These are phyloP conservation scores for Fusarium graminum DNA, from an alignment of 2,329 filamentous ascomycete genomes.

Conservation along the genomic window DNA sequence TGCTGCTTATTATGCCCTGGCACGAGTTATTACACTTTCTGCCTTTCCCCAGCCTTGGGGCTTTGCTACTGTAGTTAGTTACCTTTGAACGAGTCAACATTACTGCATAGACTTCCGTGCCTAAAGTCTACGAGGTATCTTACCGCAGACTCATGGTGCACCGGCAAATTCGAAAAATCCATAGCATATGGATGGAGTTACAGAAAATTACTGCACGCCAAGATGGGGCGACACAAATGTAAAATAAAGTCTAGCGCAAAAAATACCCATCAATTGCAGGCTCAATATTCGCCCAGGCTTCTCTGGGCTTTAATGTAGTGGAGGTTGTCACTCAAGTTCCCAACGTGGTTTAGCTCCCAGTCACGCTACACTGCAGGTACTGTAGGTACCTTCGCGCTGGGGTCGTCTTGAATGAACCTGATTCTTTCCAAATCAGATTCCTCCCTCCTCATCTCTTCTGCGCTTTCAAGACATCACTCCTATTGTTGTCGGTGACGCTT, in stretches of 20 bases:
- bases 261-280: conserved; percentile 7
- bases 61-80: neutral
- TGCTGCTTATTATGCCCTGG: neutral
- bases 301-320: conserved; percentile 18
- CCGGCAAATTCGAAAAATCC: neutral
- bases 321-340: conserved; percentile 39
- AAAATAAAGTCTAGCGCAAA: conserved; percentile 14
- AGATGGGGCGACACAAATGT: conserved; percentile 20
- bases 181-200: neutral
- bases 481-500: conserved; percentile 27
- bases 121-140: neutral
- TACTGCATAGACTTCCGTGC: neutral
- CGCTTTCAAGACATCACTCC: conserved; percentile 36
- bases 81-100: neutral
- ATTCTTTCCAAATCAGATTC: conserved; percentile 40
- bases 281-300: conserved; percentile 28
- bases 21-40: too few species aligned
- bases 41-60: too few species aligned
- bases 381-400: conserved; percentile 39
- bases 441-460: conserved; percentile 39
- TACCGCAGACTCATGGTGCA: neutral
- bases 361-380: conserved; percentile 45
- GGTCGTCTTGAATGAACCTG: conserved; percentile 39
- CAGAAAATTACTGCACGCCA: conserved; percentile 20
- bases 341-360: conserved; percentile 35